Conservation (phyloP, 768 basidiomycete species). For the Pleurotus pulmonarius region DNA sequence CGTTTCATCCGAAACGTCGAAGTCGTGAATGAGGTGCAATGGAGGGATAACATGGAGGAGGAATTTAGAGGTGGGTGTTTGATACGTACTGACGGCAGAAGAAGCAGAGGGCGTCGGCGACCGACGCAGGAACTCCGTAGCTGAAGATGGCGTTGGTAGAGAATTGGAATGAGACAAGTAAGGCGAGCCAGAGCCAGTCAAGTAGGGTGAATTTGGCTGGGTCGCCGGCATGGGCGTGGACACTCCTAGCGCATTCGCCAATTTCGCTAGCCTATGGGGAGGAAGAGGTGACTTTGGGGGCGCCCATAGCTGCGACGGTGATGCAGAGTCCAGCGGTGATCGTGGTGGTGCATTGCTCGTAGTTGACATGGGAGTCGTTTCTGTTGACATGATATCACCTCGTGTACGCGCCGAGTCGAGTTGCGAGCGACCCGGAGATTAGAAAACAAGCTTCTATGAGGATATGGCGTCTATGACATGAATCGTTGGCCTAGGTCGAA, state of each 20-base stretch:
- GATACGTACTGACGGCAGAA: constrained; percentile 30
- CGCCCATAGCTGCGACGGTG: constrained; percentile 43
- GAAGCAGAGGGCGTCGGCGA: constrained; percentile 50
- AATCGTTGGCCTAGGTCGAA: background rate
- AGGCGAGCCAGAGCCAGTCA: constrained; percentile 6
- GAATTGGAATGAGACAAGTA: constrained; percentile 31
- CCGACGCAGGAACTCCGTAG: constrained; percentile 37
- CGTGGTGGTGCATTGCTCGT: background rate
- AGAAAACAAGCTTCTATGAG: background rate
- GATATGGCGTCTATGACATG: constrained; percentile 3
- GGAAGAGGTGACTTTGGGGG: constrained; percentile 70
- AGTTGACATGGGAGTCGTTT: background rate
- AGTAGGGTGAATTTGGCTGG: constrained; percentile 18
- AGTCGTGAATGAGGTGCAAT: constrained; percentile 61
- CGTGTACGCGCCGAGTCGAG: background rate
- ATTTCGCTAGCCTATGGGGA: constrained; percentile 73
- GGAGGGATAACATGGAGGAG: constrained; percentile 87
- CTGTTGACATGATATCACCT: constrained; percentile 6
- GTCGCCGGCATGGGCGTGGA: constrained; percentile 65
- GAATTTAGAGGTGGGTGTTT: constrained; percentile 56
- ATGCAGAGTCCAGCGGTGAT: constrained; percentile 2
- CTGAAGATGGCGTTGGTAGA: constrained; percentile 20
- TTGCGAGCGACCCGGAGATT: background rate
- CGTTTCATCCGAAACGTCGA: constrained; percentile 38
- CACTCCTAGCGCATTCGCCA: constrained; percentile 85